A percentile compares a stretch with the other conserved stretches of the same genome.
Conservation (phyloP, 2,329 filamentous ascomycete species). For the Ceratocystis ficicola region DNA sequence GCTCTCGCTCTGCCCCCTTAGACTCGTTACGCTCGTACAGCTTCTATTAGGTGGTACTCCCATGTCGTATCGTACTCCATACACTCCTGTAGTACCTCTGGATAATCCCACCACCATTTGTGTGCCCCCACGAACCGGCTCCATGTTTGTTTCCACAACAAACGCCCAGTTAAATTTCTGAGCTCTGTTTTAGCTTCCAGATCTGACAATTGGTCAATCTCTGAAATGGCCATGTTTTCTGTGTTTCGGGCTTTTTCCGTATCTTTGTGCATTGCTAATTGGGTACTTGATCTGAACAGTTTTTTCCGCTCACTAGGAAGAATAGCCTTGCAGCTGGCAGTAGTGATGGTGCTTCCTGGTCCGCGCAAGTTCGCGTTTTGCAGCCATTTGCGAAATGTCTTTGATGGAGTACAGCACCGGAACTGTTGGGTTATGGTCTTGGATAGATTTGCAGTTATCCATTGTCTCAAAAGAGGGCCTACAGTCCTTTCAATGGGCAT, state of each 20-base stretch:
- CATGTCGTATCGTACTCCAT: constrained; percentile 42
- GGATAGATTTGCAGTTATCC: constrained; percentile 51
- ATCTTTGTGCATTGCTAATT: not conserved
- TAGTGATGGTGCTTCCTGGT: constrained; percentile 37
- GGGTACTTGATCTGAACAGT: not conserved
- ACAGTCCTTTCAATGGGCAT: constrained; percentile 43
- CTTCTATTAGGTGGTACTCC: constrained; percentile 47
- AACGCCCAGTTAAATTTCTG: constrained; percentile 40
- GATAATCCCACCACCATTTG: constrained; percentile 52
- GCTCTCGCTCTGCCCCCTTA: not conserved
- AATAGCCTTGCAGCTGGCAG: constrained; percentile 39
- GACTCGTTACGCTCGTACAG: constrained; percentile 30
- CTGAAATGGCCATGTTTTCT: not conserved
- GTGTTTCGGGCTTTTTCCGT: not conserved
- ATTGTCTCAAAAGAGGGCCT: constrained; percentile 45
- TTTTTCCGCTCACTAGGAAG: constrained; percentile 27
- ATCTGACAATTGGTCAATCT: constrained; percentile 22
- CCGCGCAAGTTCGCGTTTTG: constrained; percentile 41
- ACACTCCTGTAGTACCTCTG: constrained; percentile 44
- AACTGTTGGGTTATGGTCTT: constrained; percentile 47
- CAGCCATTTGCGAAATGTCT: constrained; percentile 48
- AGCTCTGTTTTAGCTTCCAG: constrained; percentile 36
- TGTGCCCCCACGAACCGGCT: constrained; percentile 39
- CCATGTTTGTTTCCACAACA: constrained; percentile 52
- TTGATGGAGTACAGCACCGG: constrained; percentile 47